These are phyloP conservation scores for Vinca major DNA, from an alignment of 305 asterid genomes.

Conservation along the genomic window DNA sequence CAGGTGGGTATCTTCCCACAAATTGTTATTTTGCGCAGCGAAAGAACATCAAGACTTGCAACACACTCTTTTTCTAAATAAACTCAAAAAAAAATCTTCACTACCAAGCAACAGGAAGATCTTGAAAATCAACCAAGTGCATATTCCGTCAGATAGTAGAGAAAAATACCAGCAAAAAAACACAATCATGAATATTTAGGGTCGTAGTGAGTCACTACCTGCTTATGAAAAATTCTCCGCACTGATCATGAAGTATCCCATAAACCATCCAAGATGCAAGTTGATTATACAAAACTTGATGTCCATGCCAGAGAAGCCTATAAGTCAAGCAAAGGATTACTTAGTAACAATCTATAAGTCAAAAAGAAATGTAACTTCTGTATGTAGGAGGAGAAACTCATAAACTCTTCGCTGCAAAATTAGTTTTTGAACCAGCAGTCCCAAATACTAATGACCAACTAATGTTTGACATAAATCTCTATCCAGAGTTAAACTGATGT, in stretches of 20 bases:
- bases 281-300: conserved; percentile 94
- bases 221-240: conserved; percentile 77
- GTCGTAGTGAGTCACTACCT: conserved; percentile 32
- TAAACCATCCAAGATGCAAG: conserved; percentile 95
- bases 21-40: neutral
- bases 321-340: conserved; percentile 21
- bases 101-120: neutral
- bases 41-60: neutral
- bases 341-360: conserved; percentile 3
- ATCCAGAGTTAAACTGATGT: conserved; percentile 1
- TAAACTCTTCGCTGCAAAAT: neutral
- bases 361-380: neutral
- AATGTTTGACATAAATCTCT: neutral
- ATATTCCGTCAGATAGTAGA: conserved; percentile 3
- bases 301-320: conserved; percentile 98
- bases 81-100: neutral
- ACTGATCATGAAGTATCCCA: conserved; percentile 89
- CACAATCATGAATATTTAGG: neutral
- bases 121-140: neutral
- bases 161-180: conserved; percentile 8
- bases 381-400: conserved; percentile 1
- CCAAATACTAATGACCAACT: neutral
- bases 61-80: neutral
- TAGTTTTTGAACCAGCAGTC: neutral
- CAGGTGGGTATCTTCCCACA: neutral